Evolutionary conservation across 78 protist genomes (phyloP), one percentile per base, ranked within the genome.

Genomic region (Pigoraptor vietnamica): DNA sequence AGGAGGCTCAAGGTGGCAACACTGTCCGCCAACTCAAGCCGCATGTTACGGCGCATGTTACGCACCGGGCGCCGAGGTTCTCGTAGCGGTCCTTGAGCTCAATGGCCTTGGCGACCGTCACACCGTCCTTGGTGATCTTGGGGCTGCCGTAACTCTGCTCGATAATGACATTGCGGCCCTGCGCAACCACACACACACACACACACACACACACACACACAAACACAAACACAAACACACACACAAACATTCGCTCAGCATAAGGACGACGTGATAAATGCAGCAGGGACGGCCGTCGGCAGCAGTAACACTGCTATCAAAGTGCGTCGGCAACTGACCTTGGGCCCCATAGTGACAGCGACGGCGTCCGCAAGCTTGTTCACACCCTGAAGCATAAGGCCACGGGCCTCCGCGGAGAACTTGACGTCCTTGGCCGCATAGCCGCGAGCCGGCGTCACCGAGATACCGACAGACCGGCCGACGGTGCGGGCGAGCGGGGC

Each of bases 51-150:
- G n/a, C n/a, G n/a, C n/a, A n/a, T n/a, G n/a, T 14, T 10, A 35
- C 87, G 88, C 97, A 95, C 93, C 96, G 98, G 9, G 99, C 99
- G 39, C 99, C 99, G 82, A 98, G 88, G 96, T 99, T 99, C 94
- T 95, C 93, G 87, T 37, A 93, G 88, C 91, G 90, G 94, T 98
- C 98, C 86, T 79, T 37, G 93, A 99, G 97, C 92, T 99, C 99
- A 87, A 99, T 94, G 91, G 92, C 88, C 97, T 97, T 98, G 89
- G 99, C 99, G 6, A 99, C 99, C 14, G 99, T 98, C 89, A 99
- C 99, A 92, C 99, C 99, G 89, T 99, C 99, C 97, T 99, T 99
- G 92, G 99, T 99, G 98, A 99, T 99, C 95, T 97, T 96, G 39
- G 99, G 99, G 23, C 97, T 89, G 40, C 99, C 99, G 91, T 89